A percentile compares a stretch with the other conserved stretches of the same genome.
phyloP scores from a whole-genome alignment of 2,329 filamentous ascomycete genomes.

The Penicillium sclerotiorum region DNA sequence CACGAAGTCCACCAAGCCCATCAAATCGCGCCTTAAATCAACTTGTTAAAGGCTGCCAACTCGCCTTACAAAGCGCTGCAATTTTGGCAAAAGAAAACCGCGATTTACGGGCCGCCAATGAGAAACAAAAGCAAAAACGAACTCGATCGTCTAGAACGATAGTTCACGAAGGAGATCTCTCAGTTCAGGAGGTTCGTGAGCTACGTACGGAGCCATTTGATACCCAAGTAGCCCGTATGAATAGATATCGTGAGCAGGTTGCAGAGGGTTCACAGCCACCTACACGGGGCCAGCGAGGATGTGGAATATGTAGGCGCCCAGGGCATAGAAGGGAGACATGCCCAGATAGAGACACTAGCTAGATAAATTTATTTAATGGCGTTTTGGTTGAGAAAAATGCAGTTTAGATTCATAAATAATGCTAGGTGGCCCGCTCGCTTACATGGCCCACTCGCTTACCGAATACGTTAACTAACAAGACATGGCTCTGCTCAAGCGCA shows the following conservation, averaged over 20 bases:
- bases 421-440: not conserved
- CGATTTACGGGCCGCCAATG: not conserved
- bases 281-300: not conserved
- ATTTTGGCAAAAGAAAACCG: not conserved
- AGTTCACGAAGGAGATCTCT: too few relatives aligned
- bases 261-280: too few relatives aligned
- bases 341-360: not conserved
- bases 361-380: not conserved
- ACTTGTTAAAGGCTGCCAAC: not conserved
- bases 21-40: not conserved
- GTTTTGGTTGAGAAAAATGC: not conserved
- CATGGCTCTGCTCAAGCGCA: too few relatives aligned
- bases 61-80: not conserved
- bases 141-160: too few relatives aligned
- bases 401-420: not conserved
- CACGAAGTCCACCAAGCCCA: not conserved
- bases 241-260: too few relatives aligned
- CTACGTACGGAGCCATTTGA: too few relatives aligned
- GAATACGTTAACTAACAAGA: conserved; percentile 1
- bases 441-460: not conserved
- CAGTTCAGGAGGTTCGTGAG: too few relatives aligned
- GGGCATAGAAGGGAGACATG: conserved; percentile 1
- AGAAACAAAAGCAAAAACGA: too few relatives aligned
- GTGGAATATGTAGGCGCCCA: not conserved
- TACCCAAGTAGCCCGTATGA: too few relatives aligned